Evolutionary conservation across 2,329 filamentous ascomycete species (phyloP), one percentile per base, ranked within the genome.

Genomic region (Berkeleyomyces rouxiae): DNA sequence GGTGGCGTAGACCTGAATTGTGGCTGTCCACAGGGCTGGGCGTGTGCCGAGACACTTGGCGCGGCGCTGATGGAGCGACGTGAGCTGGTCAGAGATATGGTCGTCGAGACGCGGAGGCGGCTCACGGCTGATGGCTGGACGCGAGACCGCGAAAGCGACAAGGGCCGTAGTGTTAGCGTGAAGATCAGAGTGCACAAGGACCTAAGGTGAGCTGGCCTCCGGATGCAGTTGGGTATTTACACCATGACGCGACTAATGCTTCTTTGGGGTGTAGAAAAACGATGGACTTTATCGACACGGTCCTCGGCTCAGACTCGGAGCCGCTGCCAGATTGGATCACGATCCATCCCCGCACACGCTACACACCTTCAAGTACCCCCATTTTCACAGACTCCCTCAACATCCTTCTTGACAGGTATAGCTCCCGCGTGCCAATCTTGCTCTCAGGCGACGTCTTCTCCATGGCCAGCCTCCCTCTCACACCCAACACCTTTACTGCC

Each of bases 21-120:
- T 70, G 85, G 85, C 9, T 88, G 85, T 68, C 85, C 85, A 6
- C 85, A 88, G 71, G 81, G 80, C 4, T 88, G 85, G 85, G 85
- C 85, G 0, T 85, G 85, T 68, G 80, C 83, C 49, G 82, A 85
- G 70, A 81, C 77, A 0, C 76, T 88, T 2, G 85, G 85, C 4
- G 85, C 85, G 3, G 82, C 82, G n/a, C 74, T 88, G 42, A 87
- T 88, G 84, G 77, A 82, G 53, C 74, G 77, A 59, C 79, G 83
- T 7, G 81, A 83, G 66, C 75, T 85, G 3, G 85, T 88, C n/a
- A 77, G 81, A 3, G 79, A 82, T 64, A 86, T 88, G 77, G 79
- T 87, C 0, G 69, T 77, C 37, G 79, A 79, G 64, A 82, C 82
- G 16, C 79, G 84, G 63, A 67, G 70, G 43, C 72, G 76, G 11